Base-by-base conservation (phyloP, 2,329 filamentous ascomycete species). In the Monosporascus sp. region DNA sequence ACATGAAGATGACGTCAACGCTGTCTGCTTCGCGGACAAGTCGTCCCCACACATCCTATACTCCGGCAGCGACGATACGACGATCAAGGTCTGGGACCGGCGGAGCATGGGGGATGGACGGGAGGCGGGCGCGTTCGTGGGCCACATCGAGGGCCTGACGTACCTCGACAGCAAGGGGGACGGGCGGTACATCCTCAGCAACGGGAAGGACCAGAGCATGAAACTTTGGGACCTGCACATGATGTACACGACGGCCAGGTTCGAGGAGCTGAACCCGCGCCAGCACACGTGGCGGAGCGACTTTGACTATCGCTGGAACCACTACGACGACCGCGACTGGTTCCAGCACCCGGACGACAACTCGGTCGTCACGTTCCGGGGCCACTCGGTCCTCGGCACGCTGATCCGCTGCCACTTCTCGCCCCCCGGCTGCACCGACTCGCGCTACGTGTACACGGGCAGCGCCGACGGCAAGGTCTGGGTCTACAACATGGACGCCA, bases 381-480 rank as follows among this genome's bases (percentile, higher is more conserved):
- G 93, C 9, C 94, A 99, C 72, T 83, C 82, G 57, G 91, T 99
- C 14, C 80, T 95, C 56, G 87, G 90, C 64, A 97, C 94, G 1
- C 78, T 97, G 41, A 97, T 97, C 61, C 81, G 94, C 56, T 97
- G 94, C 65, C 93, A 97, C 72, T 99, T 99, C 72, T 94, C 89
- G 35, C 94, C 94, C 0, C 85, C 90, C 0, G 84, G 81, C 11
- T 92, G 89, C 65, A 93, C 91, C 2, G 89, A 97, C 67, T 91
- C 89, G 8, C 81, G 91, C 62, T 97, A 97, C 66, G 91, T 99
- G 22, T 97, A 97, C 72, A 89, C 87, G 20, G 94, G 94, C 22
- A 95, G 89, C 63, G 85, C 90, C 58, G 91, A 97, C 61, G 94
- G 94, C 48, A 88, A 88, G 55, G 88, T 97, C 0, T 93, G 91